phyloP scores from a whole-genome alignment of 2,329 filamentous ascomycete species.

The Alternaria triticimaculans region DNA sequence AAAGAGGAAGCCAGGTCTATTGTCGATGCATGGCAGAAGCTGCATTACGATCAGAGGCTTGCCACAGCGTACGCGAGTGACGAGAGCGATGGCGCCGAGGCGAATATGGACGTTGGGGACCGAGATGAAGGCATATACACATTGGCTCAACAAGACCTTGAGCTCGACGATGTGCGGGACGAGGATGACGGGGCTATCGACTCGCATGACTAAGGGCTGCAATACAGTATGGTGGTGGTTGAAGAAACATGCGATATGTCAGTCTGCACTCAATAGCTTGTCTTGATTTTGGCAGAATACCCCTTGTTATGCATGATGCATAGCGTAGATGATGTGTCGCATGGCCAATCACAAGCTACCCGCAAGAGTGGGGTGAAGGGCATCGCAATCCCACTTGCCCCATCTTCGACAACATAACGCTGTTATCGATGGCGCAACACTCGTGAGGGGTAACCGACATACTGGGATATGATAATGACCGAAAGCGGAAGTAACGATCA shows the following conservation, averaged over 20 bases:
- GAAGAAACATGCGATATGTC: neutral
- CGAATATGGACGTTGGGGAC: neutral
- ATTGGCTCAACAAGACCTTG: neutral
- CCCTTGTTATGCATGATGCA: neutral
- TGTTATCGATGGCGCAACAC: neutral
- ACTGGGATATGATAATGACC: neutral
- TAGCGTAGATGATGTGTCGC: neutral
- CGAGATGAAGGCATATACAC: neutral
- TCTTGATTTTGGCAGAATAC: neutral
- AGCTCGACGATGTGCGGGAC: neutral
- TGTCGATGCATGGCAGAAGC: neutral
- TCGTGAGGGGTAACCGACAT: neutral
- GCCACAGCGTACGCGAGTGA: neutral
- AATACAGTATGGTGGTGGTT: neutral
- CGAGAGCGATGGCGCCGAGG: neutral
- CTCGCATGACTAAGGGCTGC: neutral
- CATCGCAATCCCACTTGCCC: constrained; percentile 13
- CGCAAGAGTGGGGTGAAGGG: constrained; percentile 2
- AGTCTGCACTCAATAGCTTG: neutral
- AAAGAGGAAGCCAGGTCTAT: neutral
- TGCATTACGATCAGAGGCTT: neutral
- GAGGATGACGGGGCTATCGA: neutral
- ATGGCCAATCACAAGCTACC: neutral
- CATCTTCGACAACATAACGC: constrained; percentile 9
- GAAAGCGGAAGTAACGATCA: neutral